Conservation (phyloP, 73 alveolate genomes). For the Paramecium caudatum region DNA sequence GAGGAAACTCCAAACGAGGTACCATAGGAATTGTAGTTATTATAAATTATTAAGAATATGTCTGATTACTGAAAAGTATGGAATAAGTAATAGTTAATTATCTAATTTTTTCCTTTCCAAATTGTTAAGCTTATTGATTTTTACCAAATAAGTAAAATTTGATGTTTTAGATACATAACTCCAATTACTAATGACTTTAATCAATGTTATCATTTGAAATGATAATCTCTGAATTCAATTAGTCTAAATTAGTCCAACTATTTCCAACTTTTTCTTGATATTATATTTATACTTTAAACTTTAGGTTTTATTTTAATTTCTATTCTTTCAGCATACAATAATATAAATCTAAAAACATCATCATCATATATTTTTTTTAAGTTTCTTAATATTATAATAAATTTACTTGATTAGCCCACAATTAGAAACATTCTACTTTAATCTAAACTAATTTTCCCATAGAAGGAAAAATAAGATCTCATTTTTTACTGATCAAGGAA, state of each 20-base stretch:
- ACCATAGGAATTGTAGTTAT: not conserved
- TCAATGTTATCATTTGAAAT: not conserved
- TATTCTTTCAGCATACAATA: not conserved
- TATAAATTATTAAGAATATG: not conserved
- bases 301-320: not conserved
- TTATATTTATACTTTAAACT: conserved; percentile 12
- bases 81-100: not conserved
- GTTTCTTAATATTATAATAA: not conserved
- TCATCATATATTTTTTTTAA: not conserved
- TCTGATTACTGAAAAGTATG: not conserved
- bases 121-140: not conserved
- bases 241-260: not conserved
- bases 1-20: not conserved
- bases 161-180: not conserved
- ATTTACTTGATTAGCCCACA: conserved; percentile 36
- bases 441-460: conserved; percentile 39
- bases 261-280: conserved; percentile 19
- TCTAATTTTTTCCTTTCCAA: conserved; percentile 25
- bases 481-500: not conserved
- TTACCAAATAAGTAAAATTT: conserved; percentile 33
- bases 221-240: not conserved
- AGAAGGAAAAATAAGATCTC: not conserved
- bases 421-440: conserved; percentile 29
- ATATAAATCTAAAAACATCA: conserved; percentile 5
- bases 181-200: not conserved